phyloP scores from a whole-genome alignment of 768 basidiomycete genomes.

The Suillus ampliporus region DNA sequence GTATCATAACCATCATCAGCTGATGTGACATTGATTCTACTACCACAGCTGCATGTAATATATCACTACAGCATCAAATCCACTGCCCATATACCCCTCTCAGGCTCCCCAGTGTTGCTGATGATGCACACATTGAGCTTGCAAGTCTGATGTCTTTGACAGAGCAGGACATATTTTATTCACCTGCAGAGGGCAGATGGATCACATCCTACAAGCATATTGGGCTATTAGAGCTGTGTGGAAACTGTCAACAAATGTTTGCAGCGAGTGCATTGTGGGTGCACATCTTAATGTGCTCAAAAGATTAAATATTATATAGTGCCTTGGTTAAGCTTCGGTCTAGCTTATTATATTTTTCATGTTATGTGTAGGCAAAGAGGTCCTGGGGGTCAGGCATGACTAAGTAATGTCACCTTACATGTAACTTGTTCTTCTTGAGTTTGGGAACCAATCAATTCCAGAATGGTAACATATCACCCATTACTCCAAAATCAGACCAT shows the following conservation, averaged over 20 bases:
- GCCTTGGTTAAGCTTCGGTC: neutral
- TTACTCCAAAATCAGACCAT: no score
- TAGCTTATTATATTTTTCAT: neutral
- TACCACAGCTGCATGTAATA: neutral
- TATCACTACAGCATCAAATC: constrained; percentile 1
- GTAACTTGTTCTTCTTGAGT: no score
- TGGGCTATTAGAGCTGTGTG: neutral
- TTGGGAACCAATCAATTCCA: no score
- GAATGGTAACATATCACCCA: no score
- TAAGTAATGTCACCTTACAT: no score
- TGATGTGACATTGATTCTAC: neutral
- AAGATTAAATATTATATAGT: constrained; percentile 2
- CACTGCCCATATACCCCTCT: neutral
- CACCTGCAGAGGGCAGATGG: neutral
- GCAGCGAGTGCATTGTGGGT: neutral
- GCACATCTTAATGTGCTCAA: neutral
- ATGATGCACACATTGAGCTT: neutral
- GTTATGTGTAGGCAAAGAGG: neutral
- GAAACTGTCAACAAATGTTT: neutral
- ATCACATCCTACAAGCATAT: neutral
- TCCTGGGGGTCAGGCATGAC: neutral
- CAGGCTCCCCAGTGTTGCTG: neutral
- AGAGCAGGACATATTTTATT: neutral
- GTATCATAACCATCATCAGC: neutral
- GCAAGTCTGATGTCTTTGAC: neutral